These are phyloP conservation scores for Talaromyces rugulosus DNA, from an alignment of 2,329 filamentous ascomycete species.

Conservation along the genomic window DNA sequence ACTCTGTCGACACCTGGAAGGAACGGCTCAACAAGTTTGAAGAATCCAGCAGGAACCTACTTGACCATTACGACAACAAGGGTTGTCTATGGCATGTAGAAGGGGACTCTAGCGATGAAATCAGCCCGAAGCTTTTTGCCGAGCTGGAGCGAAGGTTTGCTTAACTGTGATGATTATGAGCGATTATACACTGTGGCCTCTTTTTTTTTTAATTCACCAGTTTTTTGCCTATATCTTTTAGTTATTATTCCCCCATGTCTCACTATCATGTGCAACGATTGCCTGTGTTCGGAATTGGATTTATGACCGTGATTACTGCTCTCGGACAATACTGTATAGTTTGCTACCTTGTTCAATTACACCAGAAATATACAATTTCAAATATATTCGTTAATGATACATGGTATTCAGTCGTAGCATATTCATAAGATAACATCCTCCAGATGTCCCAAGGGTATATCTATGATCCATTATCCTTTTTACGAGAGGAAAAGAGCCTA, in stretches of 20 bases:
- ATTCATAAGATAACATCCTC: background rate
- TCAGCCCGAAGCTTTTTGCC: slow-evolving; percentile 78
- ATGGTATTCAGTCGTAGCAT: background rate
- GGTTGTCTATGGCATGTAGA: slow-evolving; percentile 82
- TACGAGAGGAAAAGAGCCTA: background rate
- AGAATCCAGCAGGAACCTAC: slow-evolving; percentile 76
- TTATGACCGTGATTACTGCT: background rate
- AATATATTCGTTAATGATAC: background rate
- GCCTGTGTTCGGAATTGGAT: background rate
- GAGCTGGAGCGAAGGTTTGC: slow-evolving; percentile 79
- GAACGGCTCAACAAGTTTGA: slow-evolving; percentile 76
- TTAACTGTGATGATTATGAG: slow-evolving; percentile 13
- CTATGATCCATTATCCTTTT: slow-evolving; percentile 3
- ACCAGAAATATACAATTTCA: background rate
- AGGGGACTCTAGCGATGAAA: slow-evolving; percentile 90
- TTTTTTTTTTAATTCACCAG: slow-evolving; percentile 17
- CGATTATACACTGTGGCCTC: background rate
- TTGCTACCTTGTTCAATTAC: background rate
- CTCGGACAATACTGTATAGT: background rate
- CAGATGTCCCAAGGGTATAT: background rate
- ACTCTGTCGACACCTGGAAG: slow-evolving; percentile 81
- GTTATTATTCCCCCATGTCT: slow-evolving; percentile 14
- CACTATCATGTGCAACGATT: background rate
- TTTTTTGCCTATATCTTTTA: slow-evolving; percentile 5
- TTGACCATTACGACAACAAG: slow-evolving; percentile 83